These are phyloP conservation scores for Xerophyta viscosa DNA, from an alignment of 106 monocot genomes.

Conservation along the genomic window DNA sequence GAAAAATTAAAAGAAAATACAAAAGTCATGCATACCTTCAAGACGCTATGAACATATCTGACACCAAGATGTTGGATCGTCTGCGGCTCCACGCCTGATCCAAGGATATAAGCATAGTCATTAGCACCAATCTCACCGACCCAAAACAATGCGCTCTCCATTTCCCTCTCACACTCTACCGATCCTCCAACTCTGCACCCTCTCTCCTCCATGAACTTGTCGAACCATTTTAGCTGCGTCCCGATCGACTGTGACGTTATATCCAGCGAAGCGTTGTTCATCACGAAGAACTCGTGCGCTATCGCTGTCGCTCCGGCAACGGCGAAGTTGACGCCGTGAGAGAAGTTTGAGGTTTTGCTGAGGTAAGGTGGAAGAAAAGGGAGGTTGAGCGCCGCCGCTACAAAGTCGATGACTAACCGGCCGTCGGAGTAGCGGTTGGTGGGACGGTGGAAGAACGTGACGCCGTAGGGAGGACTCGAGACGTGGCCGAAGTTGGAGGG, in stretches of 20 bases:
- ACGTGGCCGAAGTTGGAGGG: constrained; percentile 66
- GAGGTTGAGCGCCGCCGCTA: constrained; percentile 46
- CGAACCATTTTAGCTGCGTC: constrained; percentile 67
- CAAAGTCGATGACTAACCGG: constrained; percentile 83
- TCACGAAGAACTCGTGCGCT: constrained; percentile 53
- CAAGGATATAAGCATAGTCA: constrained; percentile 66
- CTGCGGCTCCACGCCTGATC: constrained; percentile 24
- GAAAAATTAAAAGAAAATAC: no score
- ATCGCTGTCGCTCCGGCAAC: constrained; percentile 81
- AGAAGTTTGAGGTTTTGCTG: constrained; percentile 15
- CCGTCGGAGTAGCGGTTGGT: constrained; percentile 95
- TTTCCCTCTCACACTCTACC: constrained; percentile 5
- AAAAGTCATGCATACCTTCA: constrained; percentile 60
- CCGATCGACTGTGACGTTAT: constrained; percentile 56
- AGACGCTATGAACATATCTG: constrained; percentile 33
- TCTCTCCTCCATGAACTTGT: constrained; percentile 22
- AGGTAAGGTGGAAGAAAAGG: constrained; percentile 75
- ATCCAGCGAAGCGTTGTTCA: constrained; percentile 57
- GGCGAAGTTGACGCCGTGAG: constrained; percentile 77
- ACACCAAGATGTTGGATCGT: constrained; percentile 28
- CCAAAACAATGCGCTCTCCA: constrained; percentile 68
- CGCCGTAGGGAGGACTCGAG: constrained; percentile 68
- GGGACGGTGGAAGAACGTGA: constrained; percentile 74
- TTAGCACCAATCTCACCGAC: constrained; percentile 92
- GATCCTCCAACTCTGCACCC: constrained; percentile 10